These are phyloP conservation scores for Solanum piurae DNA, from an alignment of 257 asterid genomes.

Conservation along the genomic window DNA sequence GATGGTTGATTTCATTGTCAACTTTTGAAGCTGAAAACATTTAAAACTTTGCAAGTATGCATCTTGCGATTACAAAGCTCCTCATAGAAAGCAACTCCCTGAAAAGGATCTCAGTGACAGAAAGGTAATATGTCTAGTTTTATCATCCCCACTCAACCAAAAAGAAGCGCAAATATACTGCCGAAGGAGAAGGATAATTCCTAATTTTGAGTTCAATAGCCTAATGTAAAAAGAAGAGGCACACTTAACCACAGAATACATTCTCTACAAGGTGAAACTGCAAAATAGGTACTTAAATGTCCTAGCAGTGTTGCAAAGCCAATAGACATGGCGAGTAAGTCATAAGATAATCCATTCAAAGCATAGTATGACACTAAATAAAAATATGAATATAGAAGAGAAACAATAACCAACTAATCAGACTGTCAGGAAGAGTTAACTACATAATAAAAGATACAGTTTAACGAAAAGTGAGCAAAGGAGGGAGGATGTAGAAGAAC, in stretches of 20 bases:
- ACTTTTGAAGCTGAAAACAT: background rate
- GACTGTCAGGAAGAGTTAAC: background rate
- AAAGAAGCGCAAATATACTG: background rate
- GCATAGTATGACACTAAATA: background rate
- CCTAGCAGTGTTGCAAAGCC: background rate
- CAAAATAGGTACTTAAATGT: background rate
- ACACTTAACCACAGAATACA: background rate
- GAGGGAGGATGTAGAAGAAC: background rate
- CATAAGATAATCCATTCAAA: background rate
- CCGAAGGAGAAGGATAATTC: background rate
- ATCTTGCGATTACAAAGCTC: background rate
- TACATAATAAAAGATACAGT: background rate
- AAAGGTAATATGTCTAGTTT: background rate
- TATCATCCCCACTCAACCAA: background rate
- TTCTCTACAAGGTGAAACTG: background rate
- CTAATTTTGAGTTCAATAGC: background rate
- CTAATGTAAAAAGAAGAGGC: background rate
- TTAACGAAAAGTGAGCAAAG: background rate
- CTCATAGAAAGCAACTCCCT: background rate
- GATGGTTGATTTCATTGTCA: background rate
- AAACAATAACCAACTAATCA: background rate
- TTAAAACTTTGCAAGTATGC: background rate
- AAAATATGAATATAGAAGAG: background rate
- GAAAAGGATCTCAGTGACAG: background rate
- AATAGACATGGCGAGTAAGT: background rate